These are phyloP conservation scores for Jatropha curcas DNA, from an alignment of 345 rosid species.

Conservation along the genomic window DNA sequence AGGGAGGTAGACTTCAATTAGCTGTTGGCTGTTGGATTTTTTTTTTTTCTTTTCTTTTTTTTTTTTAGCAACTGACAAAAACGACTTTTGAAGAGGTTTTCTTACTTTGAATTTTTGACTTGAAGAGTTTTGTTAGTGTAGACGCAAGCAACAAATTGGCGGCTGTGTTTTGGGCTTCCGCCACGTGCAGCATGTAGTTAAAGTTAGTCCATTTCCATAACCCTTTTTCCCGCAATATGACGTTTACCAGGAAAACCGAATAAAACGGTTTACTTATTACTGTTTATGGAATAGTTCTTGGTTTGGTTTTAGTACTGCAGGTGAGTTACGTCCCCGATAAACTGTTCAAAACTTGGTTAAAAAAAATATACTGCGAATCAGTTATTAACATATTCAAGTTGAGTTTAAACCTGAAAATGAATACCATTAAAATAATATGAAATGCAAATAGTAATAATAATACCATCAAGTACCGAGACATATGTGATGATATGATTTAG, in stretches of 20 bases:
- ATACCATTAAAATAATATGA: no score
- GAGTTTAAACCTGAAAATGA: no score
- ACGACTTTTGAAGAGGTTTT: background rate
- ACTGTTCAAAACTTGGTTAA: no score
- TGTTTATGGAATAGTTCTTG: no score
- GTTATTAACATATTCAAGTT: no score
- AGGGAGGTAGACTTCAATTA: slow-evolving; percentile 4
- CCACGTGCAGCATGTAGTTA: slow-evolving; percentile 14
- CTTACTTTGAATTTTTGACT: background rate
- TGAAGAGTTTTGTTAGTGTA: background rate
- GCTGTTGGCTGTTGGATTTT: background rate
- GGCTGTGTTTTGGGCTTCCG: background rate
- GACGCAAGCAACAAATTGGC: background rate
- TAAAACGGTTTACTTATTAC: no score
- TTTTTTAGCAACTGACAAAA: background rate
- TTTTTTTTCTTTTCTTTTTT: background rate
- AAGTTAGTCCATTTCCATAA: background rate
- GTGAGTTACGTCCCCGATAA: no score
- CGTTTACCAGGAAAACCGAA: background rate
- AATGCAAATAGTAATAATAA: no score
- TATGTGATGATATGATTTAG: no score
- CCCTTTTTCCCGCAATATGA: background rate
- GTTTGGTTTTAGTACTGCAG: no score
- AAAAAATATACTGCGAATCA: no score
- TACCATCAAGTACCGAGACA: no score